Percentiles rank a stretch among this genome's conserved stretches.
Evolutionary conservation across 1,284 basidiomycete species (phyloP).

Genomic region (Microbotryomycetes sp.): DNA sequence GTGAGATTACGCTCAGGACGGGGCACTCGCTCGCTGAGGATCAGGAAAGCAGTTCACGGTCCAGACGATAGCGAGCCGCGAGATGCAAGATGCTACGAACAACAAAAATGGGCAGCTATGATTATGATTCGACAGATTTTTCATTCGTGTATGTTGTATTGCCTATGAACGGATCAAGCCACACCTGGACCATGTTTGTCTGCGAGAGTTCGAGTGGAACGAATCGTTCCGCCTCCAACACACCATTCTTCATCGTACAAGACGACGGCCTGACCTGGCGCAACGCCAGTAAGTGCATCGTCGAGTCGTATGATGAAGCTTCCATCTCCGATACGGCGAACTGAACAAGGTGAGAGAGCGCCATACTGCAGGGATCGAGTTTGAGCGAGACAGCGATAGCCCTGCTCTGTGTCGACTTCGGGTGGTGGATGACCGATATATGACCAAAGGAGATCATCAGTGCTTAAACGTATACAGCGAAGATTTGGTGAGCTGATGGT

Average conservation of each 20-base stretch:
- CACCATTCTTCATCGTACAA: constrained; percentile 23
- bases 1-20: constrained; percentile 13
- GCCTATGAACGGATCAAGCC: neutral
- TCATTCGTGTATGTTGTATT: neutral
- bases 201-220: constrained; percentile 16
- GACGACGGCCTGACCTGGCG: constrained; percentile 33
- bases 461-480: constrained; percentile 49
- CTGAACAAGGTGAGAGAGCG: constrained; percentile 49
- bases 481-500: constrained; percentile 51
- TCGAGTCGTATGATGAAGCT: constrained; percentile 5
- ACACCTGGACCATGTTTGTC: constrained; percentile 2
- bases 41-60: neutral
- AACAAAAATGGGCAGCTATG: too few relatives aligned
- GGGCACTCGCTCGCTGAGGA: constrained; percentile 10
- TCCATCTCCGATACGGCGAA: constrained; percentile 28
- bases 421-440: constrained; percentile 57
- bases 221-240: constrained; percentile 34
- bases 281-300: constrained; percentile 20
- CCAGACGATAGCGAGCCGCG: neutral
- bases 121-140: too few relatives aligned
- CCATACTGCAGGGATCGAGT: constrained; percentile 63
- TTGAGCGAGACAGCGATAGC: constrained; percentile 55
- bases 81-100: neutral
- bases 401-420: constrained; percentile 46
- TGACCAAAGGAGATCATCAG: constrained; percentile 65